Conservation (phyloP, 2,329 filamentous ascomycete species). For the Curvularia hawaiiensis region DNA sequence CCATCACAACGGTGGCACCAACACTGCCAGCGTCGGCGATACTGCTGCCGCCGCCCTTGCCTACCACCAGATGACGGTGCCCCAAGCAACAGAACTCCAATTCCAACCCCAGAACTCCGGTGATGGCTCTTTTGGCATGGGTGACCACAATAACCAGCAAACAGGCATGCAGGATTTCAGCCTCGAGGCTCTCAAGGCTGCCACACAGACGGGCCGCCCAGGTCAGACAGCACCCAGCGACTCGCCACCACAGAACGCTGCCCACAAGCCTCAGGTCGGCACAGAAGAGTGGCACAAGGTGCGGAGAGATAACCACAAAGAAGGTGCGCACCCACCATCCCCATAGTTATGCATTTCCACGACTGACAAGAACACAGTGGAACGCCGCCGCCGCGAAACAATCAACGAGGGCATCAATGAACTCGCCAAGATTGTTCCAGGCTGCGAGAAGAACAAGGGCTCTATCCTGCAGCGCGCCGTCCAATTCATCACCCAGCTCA, state of each 20-base stretch:
- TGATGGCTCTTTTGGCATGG: constrained; percentile 52
- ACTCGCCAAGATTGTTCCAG: constrained; percentile 94
- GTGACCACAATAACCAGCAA: constrained; percentile 50
- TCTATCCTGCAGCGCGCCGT: constrained; percentile 93
- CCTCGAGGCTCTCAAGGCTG: constrained; percentile 58
- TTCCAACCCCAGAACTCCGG: constrained; percentile 55
- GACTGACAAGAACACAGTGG: constrained; percentile 63
- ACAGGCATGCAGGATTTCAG: constrained; percentile 47
- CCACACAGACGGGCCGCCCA: constrained; percentile 54
- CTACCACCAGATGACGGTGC: constrained; percentile 62
- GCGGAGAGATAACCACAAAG: constrained; percentile 97
- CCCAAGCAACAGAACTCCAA: constrained; percentile 60
- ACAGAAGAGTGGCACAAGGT: constrained; percentile 98
- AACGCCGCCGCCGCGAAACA: constrained; percentile 93
- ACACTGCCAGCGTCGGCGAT: constrained; percentile 57
- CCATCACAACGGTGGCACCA: constrained; percentile 60
- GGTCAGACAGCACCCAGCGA: constrained; percentile 45
- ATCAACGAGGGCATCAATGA: constrained; percentile 99
- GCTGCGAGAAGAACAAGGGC: constrained; percentile 98
- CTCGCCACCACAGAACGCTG: constrained; percentile 40
- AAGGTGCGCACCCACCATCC: constrained; percentile 65
- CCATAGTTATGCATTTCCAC: neutral
- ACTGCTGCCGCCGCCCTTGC: constrained; percentile 64
- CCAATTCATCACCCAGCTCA: constrained; percentile 91
- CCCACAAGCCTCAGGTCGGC: constrained; percentile 82